Evolutionary conservation across 2,329 filamentous ascomycete species (phyloP).

Genomic region (Catunica adiposa): DNA sequence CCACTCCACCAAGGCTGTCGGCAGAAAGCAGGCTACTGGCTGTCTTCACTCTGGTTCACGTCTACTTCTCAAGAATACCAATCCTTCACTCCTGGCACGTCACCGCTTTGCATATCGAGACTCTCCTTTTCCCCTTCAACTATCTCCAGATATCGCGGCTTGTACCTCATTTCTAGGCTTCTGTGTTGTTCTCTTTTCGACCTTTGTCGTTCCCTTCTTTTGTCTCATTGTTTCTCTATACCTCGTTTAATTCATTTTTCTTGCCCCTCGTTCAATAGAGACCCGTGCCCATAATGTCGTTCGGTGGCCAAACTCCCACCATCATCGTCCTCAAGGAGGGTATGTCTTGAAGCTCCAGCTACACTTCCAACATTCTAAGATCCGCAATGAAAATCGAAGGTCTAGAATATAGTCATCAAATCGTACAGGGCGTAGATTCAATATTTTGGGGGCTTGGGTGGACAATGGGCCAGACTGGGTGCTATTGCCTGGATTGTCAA

Average conservation of each 20-base stretch:
- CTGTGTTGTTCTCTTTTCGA: background rate
- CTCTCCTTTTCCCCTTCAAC: background rate
- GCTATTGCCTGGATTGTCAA: constrained; percentile 14
- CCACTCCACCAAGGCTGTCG: constrained; percentile 6
- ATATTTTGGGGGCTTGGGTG: constrained; percentile 16
- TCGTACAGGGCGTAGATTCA: no score
- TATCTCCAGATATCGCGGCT: background rate
- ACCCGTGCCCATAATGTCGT: constrained; percentile 52
- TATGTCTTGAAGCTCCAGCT: constrained; percentile 37
- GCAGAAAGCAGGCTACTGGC: background rate
- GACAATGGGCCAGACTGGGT: background rate
- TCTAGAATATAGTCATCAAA: no score
- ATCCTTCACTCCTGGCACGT: constrained; percentile 9
- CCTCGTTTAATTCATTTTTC: constrained; percentile 6
- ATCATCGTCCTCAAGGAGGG: constrained; percentile 97
- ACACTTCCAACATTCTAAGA: no score
- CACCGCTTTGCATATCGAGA: constrained; percentile 10
- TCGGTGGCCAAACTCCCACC: constrained; percentile 91
- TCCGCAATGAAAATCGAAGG: no score
- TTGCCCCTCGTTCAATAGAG: background rate
- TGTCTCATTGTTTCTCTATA: constrained; percentile 3
- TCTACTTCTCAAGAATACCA: background rate
- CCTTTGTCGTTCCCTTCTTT: background rate
- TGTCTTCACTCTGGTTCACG: constrained; percentile 10
- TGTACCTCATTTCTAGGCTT: background rate